Conservation (phyloP, 2,329 filamentous ascomycete species). For the Aspergillus tamarii region DNA sequence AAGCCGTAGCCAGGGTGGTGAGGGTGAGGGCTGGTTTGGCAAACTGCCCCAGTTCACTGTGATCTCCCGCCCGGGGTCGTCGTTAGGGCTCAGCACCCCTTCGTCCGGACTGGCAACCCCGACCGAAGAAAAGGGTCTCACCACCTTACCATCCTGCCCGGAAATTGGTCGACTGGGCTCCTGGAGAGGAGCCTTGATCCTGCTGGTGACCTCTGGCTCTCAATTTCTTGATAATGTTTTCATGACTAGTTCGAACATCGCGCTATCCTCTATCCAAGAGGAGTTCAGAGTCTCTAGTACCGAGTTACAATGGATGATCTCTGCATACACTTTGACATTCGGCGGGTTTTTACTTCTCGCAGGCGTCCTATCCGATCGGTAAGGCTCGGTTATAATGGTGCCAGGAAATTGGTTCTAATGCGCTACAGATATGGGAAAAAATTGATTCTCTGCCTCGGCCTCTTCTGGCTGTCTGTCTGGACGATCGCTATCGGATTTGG, state of each 20-base stretch:
- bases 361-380: slow-evolving; percentile 40
- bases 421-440: slow-evolving; percentile 39
- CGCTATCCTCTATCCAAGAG: slow-evolving; percentile 45
- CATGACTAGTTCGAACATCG: slow-evolving; percentile 49
- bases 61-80: slow-evolving; percentile 17
- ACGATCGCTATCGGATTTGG: slow-evolving; percentile 45
- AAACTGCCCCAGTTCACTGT: slow-evolving; percentile 23
- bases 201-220: slow-evolving; percentile 46
- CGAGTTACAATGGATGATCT: slow-evolving; percentile 48
- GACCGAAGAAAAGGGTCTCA: slow-evolving; percentile 21
- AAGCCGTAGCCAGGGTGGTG: slow-evolving; percentile 2
- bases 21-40: background rate
- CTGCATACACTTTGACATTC: slow-evolving; percentile 46
- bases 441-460: slow-evolving; percentile 42
- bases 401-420: background rate
- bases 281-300: slow-evolving; percentile 40
- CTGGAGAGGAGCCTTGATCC: slow-evolving; percentile 43
- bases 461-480: slow-evolving; percentile 41
- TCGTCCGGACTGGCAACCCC: slow-evolving; percentile 22
- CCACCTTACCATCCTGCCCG: slow-evolving; percentile 27
- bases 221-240: slow-evolving; percentile 51
- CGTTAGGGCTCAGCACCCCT: slow-evolving; percentile 17
- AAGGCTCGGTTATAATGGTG: slow-evolving; percentile 8
- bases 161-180: slow-evolving; percentile 41
- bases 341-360: slow-evolving; percentile 40